Conservation (phyloP, 208 protist species). For the Novymonas esmeraldas region DNA sequence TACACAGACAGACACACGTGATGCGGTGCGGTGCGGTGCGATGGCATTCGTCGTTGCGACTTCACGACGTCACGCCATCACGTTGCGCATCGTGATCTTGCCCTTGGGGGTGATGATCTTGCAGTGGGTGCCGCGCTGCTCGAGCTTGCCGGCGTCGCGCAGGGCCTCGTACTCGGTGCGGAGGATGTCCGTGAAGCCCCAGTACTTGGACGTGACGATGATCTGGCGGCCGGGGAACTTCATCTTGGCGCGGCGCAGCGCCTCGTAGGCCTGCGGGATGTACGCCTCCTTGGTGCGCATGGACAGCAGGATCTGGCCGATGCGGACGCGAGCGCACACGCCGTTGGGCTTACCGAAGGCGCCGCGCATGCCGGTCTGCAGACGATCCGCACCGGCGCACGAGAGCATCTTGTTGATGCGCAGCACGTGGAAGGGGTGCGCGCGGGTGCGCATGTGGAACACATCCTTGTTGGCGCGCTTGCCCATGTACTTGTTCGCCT, state of each 20-base stretch:
- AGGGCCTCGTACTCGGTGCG: slow-evolving; percentile 74
- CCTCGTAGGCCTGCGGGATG: slow-evolving; percentile 69
- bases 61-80: slow-evolving; percentile 42
- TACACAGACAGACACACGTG: background rate
- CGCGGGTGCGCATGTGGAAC: slow-evolving; percentile 99
- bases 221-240: slow-evolving; percentile 78
- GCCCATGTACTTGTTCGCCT: slow-evolving; percentile 99
- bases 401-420: slow-evolving; percentile 99
- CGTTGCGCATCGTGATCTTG: slow-evolving; percentile 75
- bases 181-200: slow-evolving; percentile 85
- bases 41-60: no score
- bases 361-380: slow-evolving; percentile 98
- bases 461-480: slow-evolving; percentile 97
- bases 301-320: slow-evolving; percentile 98
- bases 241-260: slow-evolving; percentile 86
- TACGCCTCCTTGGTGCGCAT: slow-evolving; percentile 93
- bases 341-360: slow-evolving; percentile 98
- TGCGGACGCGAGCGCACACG: slow-evolving; percentile 96
- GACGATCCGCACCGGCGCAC: slow-evolving; percentile 99
- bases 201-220: slow-evolving; percentile 83
- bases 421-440: slow-evolving; percentile 99
- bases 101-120: slow-evolving; percentile 81
- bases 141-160: slow-evolving; percentile 62
- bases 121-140: slow-evolving; percentile 73
- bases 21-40: background rate